Conservation (phyloP, 1,284 basidiomycete genomes). For the Trametes pubescens region DNA sequence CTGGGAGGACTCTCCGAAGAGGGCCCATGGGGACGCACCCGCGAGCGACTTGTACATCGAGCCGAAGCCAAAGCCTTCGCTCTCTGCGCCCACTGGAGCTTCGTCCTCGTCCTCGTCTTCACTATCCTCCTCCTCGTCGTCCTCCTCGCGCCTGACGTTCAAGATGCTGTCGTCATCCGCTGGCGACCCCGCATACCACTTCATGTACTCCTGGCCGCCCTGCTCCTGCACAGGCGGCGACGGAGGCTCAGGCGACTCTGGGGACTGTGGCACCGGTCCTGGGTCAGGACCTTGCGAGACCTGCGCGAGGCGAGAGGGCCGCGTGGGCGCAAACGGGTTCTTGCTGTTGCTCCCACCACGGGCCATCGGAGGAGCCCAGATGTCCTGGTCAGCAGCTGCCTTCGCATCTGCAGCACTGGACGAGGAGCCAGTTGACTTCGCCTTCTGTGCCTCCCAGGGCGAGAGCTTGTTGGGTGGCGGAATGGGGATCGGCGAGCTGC, state of each 20-base stretch:
- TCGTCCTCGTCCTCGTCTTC: slow-evolving; percentile 11
- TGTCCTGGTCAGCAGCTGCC: slow-evolving; percentile 17
- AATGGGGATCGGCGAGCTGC: slow-evolving; percentile 12
- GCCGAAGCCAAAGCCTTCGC: slow-evolving; percentile 6
- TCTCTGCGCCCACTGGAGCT: background rate
- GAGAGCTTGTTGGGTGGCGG: slow-evolving; percentile 18
- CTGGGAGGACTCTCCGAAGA: slow-evolving; percentile 23
- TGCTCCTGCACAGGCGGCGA: slow-evolving; percentile 24
- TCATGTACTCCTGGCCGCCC: slow-evolving; percentile 27
- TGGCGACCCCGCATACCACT: slow-evolving; percentile 33
- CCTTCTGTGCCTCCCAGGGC: slow-evolving; percentile 21
- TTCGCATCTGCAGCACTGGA: slow-evolving; percentile 15
- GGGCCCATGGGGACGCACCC: slow-evolving; percentile 29
- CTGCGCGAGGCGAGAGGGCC: slow-evolving; percentile 31
- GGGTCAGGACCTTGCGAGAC: slow-evolving; percentile 16
- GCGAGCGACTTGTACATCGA: slow-evolving; percentile 25
- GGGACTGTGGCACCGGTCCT: slow-evolving; percentile 9
- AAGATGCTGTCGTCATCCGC: slow-evolving; percentile 28
- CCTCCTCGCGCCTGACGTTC: slow-evolving; percentile 20
- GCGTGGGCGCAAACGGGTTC: slow-evolving; percentile 27
- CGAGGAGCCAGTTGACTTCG: slow-evolving; percentile 8
- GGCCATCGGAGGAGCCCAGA: slow-evolving; percentile 27
- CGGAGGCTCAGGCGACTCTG: slow-evolving; percentile 29
- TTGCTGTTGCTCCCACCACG: slow-evolving; percentile 25
- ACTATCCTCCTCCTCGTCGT: slow-evolving; percentile 27